Evolutionary conservation across 768 basidiomycete species (phyloP), one percentile per base, ranked within the genome.

Genomic region (Rhodotorula sphaerocarpa): DNA sequence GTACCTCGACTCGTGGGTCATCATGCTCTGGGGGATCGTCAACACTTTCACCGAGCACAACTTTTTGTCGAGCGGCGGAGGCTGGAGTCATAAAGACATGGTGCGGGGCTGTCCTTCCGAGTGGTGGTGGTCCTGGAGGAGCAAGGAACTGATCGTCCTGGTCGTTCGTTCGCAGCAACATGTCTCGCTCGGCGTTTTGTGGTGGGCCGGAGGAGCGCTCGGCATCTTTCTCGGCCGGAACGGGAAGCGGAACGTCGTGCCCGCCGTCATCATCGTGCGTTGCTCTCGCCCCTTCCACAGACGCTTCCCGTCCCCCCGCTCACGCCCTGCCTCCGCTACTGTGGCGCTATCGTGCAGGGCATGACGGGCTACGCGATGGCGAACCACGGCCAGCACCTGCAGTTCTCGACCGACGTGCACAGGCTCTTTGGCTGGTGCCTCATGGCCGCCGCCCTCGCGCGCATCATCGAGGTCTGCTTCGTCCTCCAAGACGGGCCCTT

Each of bases 321-420:
- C 62, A 90, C 12, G n/a, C n/a, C n/a, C n/a, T n/a, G n/a, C n/a
- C n/a, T n/a, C n/a, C n/a, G n/a, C n/a, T n/a, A n/a, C n/a, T n/a
- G n/a, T n/a, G n/a, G n/a, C n/a, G n/a, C n/a, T n/a, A n/a, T n/a
- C n/a, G 15, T 86, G 51, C 85, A 92, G 67, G 84, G 90, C 61
- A 78, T 95, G 61, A 95, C 92, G 0, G 92, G 92, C 10, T 93
- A 87, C 85, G 90, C 86, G 0, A 92, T 95, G 87, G 86, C 87
- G 21, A 55, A 51, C 25, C 61, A 67, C 50, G 59, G 59, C 15
- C 67, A 96, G 77, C 83, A 82, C 7, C 79, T 90, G 52, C 85
- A 84, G 83, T 78, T 92, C 43, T 89, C 89, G 1, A 88, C 89
- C 2, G 84, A 83, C 77, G 88, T 92, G 5, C 90, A 93, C 71